Base-by-base conservation (phyloP, 495 filamentous ascomycete species). In the Penicillium verhagenii region DNA sequence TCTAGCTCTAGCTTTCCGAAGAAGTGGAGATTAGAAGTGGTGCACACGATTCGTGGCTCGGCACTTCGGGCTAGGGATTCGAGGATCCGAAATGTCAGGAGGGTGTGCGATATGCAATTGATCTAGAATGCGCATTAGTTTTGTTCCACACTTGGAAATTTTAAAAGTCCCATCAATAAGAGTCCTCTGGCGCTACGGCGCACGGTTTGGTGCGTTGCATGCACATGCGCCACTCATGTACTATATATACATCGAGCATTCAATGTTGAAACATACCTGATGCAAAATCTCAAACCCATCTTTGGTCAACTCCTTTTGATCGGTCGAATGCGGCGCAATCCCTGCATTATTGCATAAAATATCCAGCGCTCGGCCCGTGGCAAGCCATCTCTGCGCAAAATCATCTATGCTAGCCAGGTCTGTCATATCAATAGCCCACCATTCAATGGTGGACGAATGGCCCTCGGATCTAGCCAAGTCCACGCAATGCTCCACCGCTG, bases 391-490 rank as follows among this genome's bases (percentile, higher is more conserved):
- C 6, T 54, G 16, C 4, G 54, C 71, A 47, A 84, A 83, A 0
- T 63, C 63, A 23, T 76, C 68, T 11, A 82, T 63, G 1, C 74
- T 80, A 6, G 52, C 50, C 37, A 81, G 72, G 4, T 67, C 64
- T 11, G 62, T 66, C 67, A 84, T 75, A 44, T 85, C 80, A 1
- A 86, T 49, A 7, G 67, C 58, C 74, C 79, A 81, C 38, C 79
- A 76, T 29, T 82, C 72, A 16, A 75, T 73, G 0, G 31, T 68
- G 1, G 74, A 57, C 6, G 46, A 29, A 35, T 69, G 64, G n/a
- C 58, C 64, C 3, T 50, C 14, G 2, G 52, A 33, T 16, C 31
- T 23, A 1, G 66, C 64, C 9, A 59, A 13, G 0, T 45, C 31
- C 26, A 55, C 48, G 35, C 60, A 65, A 29, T 63, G 35, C 14